phyloP scores from a whole-genome alignment of 1,284 basidiomycete species.

The Phaffia rhodozyma region DNA sequence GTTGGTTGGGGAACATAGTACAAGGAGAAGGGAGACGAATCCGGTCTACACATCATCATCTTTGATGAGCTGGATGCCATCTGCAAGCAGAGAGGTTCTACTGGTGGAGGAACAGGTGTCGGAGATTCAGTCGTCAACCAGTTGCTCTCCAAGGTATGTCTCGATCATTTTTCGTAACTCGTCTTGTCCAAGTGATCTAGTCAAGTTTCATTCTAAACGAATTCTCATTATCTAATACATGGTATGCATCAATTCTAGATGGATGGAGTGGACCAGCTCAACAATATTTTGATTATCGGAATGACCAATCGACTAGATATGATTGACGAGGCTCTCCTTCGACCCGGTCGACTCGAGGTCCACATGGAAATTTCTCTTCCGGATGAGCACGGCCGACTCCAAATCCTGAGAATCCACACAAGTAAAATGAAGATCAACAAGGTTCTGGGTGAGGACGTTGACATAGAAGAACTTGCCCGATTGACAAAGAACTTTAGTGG shows the following conservation, averaged over 20 bases:
- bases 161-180: neutral
- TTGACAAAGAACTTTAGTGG: conserved; percentile 96
- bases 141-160: conserved; percentile 76
- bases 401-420: conserved; percentile 95
- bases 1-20: conserved; percentile 46
- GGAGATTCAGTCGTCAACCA: conserved; percentile 99
- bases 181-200: too few species aligned
- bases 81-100: conserved; percentile 91
- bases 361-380: conserved; percentile 99
- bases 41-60: conserved; percentile 97
- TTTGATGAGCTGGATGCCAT: conserved; percentile 99
- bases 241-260: conserved; percentile 47
- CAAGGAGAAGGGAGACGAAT: conserved; percentile 97
- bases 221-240: neutral
- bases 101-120: conserved; percentile 82
- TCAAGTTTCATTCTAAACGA: neutral
- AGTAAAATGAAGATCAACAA: conserved; percentile 80
- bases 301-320: conserved; percentile 99
- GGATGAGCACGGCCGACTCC: conserved; percentile 80
- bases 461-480: conserved; percentile 68
- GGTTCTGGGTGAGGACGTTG: conserved; percentile 81
- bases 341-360: conserved; percentile 97
- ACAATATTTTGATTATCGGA: conserved; percentile 98
- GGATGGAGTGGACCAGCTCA: conserved; percentile 98
- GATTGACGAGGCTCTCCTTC: conserved; percentile 96